These are phyloP conservation scores for Gamsiella multidivaricata DNA, from an alignment of 192 early-diverging fungal genomes.

Conservation along the genomic window DNA sequence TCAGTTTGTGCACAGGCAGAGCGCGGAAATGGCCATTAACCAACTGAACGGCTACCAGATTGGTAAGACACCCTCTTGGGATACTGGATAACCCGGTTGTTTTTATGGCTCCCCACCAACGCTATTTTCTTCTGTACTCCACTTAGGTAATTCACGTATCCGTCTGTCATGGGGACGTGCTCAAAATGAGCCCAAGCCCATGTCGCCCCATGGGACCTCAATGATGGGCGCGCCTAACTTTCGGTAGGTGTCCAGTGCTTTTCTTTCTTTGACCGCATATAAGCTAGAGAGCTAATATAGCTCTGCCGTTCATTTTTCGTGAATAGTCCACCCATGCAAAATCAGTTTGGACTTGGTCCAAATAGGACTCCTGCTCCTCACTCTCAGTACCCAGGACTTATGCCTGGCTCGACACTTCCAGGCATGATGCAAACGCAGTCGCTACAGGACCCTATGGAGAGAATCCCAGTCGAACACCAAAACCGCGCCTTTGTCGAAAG, in stretches of 20 bases:
- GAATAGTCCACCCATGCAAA: constrained; percentile 28
- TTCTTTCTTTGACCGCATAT: too few relatives aligned
- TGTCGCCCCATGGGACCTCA: constrained; percentile 35
- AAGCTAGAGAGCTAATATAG: neutral
- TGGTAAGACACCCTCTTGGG: constrained; percentile 58
- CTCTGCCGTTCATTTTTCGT: neutral
- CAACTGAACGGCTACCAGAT: constrained; percentile 90
- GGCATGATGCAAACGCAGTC: constrained; percentile 45
- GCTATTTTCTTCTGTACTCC: neutral
- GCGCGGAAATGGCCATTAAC: constrained; percentile 91
- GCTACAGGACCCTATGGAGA: constrained; percentile 53
- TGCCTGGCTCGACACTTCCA: constrained; percentile 13
- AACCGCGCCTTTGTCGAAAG: constrained; percentile 44
- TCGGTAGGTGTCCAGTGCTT: constrained; percentile 15
- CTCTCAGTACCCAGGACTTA: constrained; percentile 19
- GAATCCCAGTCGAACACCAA: constrained; percentile 34
- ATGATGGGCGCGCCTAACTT: constrained; percentile 38
- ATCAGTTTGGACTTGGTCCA: constrained; percentile 27
- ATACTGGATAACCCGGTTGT: neutral
- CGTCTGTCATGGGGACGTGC: constrained; percentile 69
- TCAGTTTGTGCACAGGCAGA: constrained; percentile 81
- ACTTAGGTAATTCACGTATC: constrained; percentile 59
- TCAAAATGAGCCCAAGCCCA: constrained; percentile 60
- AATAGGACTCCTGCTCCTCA: constrained; percentile 15
- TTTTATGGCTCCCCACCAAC: neutral